These are phyloP conservation scores for Apiotrichum siamense DNA, from an alignment of 1,284 basidiomycete genomes.

Conservation along the genomic window DNA sequence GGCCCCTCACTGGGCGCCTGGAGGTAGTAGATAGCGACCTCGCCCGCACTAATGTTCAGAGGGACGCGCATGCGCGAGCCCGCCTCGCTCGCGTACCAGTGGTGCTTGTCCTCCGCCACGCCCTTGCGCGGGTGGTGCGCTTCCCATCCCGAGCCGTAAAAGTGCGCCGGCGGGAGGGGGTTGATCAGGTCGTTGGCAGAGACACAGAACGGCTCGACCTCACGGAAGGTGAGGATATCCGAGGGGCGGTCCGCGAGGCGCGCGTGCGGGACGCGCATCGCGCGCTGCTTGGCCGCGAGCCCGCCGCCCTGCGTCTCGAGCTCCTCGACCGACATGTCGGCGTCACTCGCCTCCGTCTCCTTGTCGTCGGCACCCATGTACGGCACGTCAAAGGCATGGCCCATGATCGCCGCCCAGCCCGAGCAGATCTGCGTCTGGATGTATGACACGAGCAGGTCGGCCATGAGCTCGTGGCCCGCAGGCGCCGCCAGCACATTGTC, in stretches of 20 bases:
- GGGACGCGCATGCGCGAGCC: conserved; percentile 66
- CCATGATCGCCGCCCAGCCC: conserved; percentile 71
- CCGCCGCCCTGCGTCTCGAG: conserved; percentile 13
- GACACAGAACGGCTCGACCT: conserved; percentile 80
- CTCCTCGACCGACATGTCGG: conserved; percentile 10
- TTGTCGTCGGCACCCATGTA: conserved; percentile 40
- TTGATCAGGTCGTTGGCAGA: conserved; percentile 92
- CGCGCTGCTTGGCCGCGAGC: conserved; percentile 35
- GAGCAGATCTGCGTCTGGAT: conserved; percentile 79
- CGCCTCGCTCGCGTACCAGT: conserved; percentile 66
- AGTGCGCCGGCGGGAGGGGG: conserved; percentile 79
- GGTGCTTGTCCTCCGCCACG: conserved; percentile 57
- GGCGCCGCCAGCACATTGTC: conserved; percentile 74
- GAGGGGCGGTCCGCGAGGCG: conserved; percentile 67
- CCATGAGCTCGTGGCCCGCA: conserved; percentile 71
- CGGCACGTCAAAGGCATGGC: conserved; percentile 58
- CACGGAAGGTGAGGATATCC: conserved; percentile 60
- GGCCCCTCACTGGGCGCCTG: conserved; percentile 48
- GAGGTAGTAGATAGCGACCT: conserved; percentile 52
- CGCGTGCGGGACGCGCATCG: conserved; percentile 58
- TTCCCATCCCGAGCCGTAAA: conserved; percentile 84
- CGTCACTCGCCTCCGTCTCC: not conserved
- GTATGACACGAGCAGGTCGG: conserved; percentile 79
- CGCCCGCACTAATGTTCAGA: conserved; percentile 49
- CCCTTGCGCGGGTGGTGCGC: conserved; percentile 61